Evolutionary conservation across 1,139 yeast genomes (phyloP), one percentile per base, ranked within the genome.

Genomic region (Yamadazyma sp.): DNA sequence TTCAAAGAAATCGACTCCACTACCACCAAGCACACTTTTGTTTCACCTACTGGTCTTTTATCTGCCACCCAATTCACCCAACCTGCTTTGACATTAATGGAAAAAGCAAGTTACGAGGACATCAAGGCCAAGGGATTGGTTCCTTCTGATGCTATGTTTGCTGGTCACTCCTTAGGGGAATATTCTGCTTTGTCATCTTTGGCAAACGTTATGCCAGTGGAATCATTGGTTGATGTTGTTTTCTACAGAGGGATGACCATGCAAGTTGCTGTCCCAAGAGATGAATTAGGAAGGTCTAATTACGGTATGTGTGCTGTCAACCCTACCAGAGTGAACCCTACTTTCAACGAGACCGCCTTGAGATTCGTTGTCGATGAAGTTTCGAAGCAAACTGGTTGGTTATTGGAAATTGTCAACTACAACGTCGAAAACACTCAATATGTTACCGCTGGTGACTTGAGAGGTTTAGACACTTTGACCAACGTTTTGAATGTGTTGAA

Each of bases 171-270:
- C 12, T 81, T 92, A 55, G 99, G 99, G 73, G 99, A 92, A 69
- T 92, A 92, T 67, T 92, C 97, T 53, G 98, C 99, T 17, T 78
- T 92, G 59, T 88, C 98, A 24, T 91, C 98, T 17, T 77, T 92
- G 60, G 98, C 97, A 43, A 96, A 92, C 62, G 98, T 94, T 44
- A 91, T 92, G 98, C 96, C 98, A 41, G 91, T 94, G 58, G 98
- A 94, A 72, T 86, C 95, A 8, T 77, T 92, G 55, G 98, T 92
- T 43, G 99, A 92, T 65, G 96, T 92, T 64, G 98, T 92, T 35
- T 92, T 92, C 79, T 94, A 92, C 79, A 83, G 99, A 76, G 99
- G 99, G 79, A 92, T 92, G 98, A 92, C 99, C 36, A 92, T 92
- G 98, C 98, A 92, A 77, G 98, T 92, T 50, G 98, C 98, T 34